Percentiles rank a stretch among this genome's conserved stretches.
Conservation (phyloP, 768 basidiomycete species). For the Termitomyces sp. region DNA sequence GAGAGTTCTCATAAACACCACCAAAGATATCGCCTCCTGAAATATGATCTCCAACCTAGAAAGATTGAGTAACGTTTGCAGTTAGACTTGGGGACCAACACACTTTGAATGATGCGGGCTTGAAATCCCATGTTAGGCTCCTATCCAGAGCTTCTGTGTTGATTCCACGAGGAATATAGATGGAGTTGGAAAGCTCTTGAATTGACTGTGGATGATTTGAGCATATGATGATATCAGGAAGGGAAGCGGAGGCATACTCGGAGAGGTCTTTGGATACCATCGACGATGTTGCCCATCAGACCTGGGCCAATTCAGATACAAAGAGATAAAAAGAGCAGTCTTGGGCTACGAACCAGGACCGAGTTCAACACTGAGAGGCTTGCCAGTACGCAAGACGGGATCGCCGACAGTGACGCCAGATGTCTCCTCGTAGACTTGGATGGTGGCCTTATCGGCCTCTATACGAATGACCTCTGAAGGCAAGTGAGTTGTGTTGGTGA, state of each 20-base stretch:
- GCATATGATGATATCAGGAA: constrained; percentile 4
- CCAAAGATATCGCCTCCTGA: constrained; percentile 98
- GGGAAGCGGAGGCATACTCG: constrained; percentile 48
- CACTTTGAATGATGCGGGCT: constrained; percentile 76
- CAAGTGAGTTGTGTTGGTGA: constrained; percentile 3
- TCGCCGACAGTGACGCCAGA: constrained; percentile 99
- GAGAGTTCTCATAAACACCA: constrained; percentile 93
- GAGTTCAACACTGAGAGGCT: constrained; percentile 95
- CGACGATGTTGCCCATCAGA: constrained; percentile 98
- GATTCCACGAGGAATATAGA: constrained; percentile 98
- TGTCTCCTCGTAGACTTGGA: constrained; percentile 99
- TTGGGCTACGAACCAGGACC: constrained; percentile 72
- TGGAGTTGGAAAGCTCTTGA: constrained; percentile 96
- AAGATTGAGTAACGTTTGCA: constrained; percentile 7
- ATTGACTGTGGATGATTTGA: constrained; percentile 55
- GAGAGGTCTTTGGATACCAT: constrained; percentile 92
- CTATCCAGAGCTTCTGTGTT: constrained; percentile 95
- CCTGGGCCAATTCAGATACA: constrained; percentile 43
- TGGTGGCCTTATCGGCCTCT: constrained; percentile 96
- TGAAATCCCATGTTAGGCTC: constrained; percentile 91
- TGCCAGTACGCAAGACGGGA: constrained; percentile 95
- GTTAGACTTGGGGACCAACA: constrained; percentile 2
- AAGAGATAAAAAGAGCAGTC: not conserved
- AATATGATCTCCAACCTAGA: constrained; percentile 91
- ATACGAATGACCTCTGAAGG: constrained; percentile 94